Evolutionary conservation across 176 grass and related monocot species (phyloP).

Genomic region (Alloteropsis semialata): DNA sequence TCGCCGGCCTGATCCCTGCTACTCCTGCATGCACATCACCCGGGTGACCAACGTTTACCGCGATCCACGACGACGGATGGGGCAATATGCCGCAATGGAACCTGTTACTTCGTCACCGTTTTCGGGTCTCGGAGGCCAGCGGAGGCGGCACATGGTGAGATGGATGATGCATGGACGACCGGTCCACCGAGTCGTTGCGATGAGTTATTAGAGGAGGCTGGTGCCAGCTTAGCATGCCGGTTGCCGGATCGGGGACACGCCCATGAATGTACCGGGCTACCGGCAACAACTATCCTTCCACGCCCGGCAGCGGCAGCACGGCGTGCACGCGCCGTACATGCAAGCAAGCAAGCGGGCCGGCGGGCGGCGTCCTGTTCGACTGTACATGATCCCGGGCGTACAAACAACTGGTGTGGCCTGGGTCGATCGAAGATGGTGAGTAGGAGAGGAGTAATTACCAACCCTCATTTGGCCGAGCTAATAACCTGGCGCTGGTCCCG

Average conservation of each 20-base stretch:
- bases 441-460: background rate
- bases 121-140: no score
- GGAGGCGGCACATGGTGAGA: no score
- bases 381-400: background rate
- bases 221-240: background rate
- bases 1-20: no score
- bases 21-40: no score
- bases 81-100: no score
- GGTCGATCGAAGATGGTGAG: background rate
- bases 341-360: no score
- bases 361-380: background rate
- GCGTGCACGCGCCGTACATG: background rate
- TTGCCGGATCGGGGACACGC: constrained; percentile 52
- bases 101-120: no score
- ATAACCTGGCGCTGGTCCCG: background rate
- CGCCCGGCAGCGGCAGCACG: background rate
- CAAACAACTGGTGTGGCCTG: background rate
- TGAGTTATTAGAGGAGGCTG: background rate
- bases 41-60: no score
- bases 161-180: background rate
- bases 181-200: constrained; percentile 22
- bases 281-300: background rate
- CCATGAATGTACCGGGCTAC: constrained; percentile 31
- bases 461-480: background rate
- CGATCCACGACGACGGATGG: no score